Percentiles rank a stretch among this genome's conserved stretches.
Evolutionary conservation across 2,329 filamentous ascomycete genomes (phyloP).

Genomic region (Cladosporium sphaerospermum): DNA sequence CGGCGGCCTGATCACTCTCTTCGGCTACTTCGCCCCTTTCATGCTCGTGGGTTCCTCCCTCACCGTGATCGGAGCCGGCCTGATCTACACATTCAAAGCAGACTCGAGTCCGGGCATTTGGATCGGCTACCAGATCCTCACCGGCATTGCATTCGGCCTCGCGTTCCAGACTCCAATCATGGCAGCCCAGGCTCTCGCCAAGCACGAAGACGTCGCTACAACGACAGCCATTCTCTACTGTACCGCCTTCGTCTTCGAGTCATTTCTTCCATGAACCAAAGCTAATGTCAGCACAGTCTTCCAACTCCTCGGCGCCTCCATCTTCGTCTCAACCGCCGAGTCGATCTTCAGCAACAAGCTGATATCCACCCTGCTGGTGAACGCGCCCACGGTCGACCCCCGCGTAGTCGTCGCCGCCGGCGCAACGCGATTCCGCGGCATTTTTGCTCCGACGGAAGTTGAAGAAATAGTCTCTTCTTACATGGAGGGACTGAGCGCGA

Average conservation of each 20-base stretch:
- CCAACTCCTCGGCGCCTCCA: slow-evolving; percentile 38
- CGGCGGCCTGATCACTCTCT: slow-evolving; percentile 30
- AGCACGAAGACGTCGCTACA: slow-evolving; percentile 33
- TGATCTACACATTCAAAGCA: slow-evolving; percentile 38
- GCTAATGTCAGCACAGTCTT: slow-evolving; percentile 28
- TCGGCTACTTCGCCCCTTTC: slow-evolving; percentile 44
- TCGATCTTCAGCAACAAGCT: slow-evolving; percentile 31
- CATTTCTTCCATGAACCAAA: not conserved
- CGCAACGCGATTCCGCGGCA: slow-evolving; percentile 27
- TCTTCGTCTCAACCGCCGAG: slow-evolving; percentile 39
- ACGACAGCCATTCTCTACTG: slow-evolving; percentile 37
- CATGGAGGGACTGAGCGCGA: slow-evolving; percentile 26
- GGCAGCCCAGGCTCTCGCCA: slow-evolving; percentile 33
- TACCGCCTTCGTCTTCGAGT: not conserved
- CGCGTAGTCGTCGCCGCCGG: slow-evolving; percentile 25
- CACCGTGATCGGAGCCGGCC: slow-evolving; percentile 31
- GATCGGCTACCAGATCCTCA: slow-evolving; percentile 45
- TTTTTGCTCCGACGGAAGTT: slow-evolving; percentile 22
- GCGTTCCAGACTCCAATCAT: slow-evolving; percentile 38
- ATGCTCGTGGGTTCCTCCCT: slow-evolving; percentile 34
- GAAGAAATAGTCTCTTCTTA: slow-evolving; percentile 27
- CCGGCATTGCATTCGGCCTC: slow-evolving; percentile 40
- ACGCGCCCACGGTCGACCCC: slow-evolving; percentile 24
- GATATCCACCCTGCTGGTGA: slow-evolving; percentile 20
- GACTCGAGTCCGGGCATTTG: slow-evolving; percentile 34